A percentile compares a stretch with the other conserved stretches of the same genome.
phyloP scores from a whole-genome alignment of 1,139 yeast genomes.

The Kodamaea alishanica region DNA sequence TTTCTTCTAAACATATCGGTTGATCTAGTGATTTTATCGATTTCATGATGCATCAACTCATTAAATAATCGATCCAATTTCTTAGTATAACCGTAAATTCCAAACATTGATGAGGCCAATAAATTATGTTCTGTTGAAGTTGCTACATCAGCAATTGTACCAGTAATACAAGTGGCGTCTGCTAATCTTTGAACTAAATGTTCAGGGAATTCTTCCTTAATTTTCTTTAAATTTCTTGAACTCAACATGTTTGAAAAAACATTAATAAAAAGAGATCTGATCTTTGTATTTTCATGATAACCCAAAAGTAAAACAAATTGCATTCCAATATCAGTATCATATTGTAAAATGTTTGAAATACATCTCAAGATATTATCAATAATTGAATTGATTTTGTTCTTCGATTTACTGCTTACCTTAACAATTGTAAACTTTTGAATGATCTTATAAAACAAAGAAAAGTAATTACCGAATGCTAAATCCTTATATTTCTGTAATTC shows the following conservation, averaged over 20 bases:
- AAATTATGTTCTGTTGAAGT: conserved; percentile 45
- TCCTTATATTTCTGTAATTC: conserved; percentile 59
- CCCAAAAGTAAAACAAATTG: conserved; percentile 77
- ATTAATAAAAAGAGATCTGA: conserved; percentile 69
- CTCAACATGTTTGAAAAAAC: conserved; percentile 67
- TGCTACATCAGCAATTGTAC: conserved; percentile 69
- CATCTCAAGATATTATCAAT: conserved; percentile 67
- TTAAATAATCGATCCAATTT: conserved; percentile 55
- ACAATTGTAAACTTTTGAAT: conserved; percentile 54
- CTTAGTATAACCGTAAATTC: conserved; percentile 53
- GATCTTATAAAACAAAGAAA: conserved; percentile 66
- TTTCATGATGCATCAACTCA: conserved; percentile 60
- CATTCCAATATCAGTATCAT: conserved; percentile 76
- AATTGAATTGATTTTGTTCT: conserved; percentile 54
- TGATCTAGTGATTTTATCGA: conserved; percentile 54
- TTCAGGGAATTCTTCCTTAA: conserved; percentile 27
- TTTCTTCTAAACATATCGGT: conserved; percentile 77
- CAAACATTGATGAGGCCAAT: conserved; percentile 65
- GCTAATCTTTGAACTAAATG: conserved; percentile 21
- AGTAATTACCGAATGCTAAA: conserved; percentile 66
- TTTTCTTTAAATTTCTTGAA: conserved; percentile 30
- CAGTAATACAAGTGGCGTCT: conserved; percentile 27
- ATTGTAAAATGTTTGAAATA: conserved; percentile 63
- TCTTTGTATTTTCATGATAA: conserved; percentile 61
- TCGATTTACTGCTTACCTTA: conserved; percentile 26